phyloP scores from a whole-genome alignment of 768 basidiomycete genomes.

The Boletus reticuloceps region DNA sequence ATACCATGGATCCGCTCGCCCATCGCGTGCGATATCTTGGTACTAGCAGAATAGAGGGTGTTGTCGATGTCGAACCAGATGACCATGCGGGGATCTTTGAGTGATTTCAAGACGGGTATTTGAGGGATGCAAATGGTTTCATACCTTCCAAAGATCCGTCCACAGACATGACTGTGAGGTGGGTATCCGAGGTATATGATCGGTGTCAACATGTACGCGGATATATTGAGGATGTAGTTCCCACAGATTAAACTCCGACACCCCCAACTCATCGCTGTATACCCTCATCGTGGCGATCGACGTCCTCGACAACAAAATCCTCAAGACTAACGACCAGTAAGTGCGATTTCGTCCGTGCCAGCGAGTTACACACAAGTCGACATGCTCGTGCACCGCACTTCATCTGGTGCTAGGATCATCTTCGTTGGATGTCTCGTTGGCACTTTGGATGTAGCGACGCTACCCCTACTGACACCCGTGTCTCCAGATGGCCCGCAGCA shows the following conservation, averaged over 20 bases:
- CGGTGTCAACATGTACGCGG: background rate
- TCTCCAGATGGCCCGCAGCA: constrained; percentile 79
- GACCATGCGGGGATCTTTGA: constrained; percentile 53
- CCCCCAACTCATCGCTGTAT: constrained; percentile 6
- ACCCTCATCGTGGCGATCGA: constrained; percentile 21
- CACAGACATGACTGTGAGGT: constrained; percentile 20
- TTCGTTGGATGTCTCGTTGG: constrained; percentile 33
- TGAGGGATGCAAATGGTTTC: background rate
- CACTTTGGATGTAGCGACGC: constrained; percentile 35
- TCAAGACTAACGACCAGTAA: constrained; percentile 46
- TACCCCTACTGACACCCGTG: constrained; percentile 16
- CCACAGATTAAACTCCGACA: constrained; percentile 26
- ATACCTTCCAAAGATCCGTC: constrained; percentile 26
- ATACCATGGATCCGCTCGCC: constrained; percentile 73
- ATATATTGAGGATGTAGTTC: constrained; percentile 23
- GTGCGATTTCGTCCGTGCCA: constrained; percentile 26
- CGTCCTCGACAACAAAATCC: constrained; percentile 34
- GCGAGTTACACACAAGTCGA: background rate
- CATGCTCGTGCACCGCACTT: background rate
- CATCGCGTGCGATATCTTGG: constrained; percentile 78
- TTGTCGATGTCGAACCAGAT: constrained; percentile 90
- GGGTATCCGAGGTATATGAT: constrained; percentile 23
- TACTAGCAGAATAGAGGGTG: constrained; percentile 77
- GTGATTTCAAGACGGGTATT: background rate
- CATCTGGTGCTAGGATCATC: constrained; percentile 4